A percentile compares a stretch with the other conserved stretches of the same genome.
These are phyloP conservation scores for Gossypioides kirkii DNA, from an alignment of 345 rosid species.

Conservation along the genomic window DNA sequence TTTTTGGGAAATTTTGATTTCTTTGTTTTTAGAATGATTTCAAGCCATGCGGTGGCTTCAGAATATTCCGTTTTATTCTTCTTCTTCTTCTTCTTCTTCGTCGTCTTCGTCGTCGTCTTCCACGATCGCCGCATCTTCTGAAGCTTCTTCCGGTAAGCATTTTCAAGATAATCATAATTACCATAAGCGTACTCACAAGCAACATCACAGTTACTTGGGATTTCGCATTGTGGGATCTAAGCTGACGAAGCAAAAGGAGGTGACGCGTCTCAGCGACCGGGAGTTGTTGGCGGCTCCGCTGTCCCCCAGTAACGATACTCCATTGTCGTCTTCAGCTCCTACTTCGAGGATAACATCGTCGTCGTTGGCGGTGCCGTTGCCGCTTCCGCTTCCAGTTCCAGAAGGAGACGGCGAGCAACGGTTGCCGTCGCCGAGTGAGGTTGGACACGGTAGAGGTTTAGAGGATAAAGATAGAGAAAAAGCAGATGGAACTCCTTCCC, in stretches of 20 bases:
- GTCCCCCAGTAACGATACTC: constrained; percentile 24
- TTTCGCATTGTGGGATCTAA: constrained; percentile 31
- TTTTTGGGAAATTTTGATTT: background rate
- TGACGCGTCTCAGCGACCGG: constrained; percentile 41
- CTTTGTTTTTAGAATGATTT: constrained; percentile 24
- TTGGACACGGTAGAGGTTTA: constrained; percentile 23
- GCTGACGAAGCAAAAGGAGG: constrained; percentile 53
- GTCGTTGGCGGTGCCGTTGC: constrained; percentile 48
- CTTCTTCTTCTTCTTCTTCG: constrained; percentile 23
- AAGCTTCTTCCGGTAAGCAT: constrained; percentile 16
- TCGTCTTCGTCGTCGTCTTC: background rate
- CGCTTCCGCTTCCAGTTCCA: constrained; percentile 53
- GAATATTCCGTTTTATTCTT: constrained; percentile 40
- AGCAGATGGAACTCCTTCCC: constrained; percentile 32
- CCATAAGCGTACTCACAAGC: background rate
- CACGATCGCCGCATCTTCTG: constrained; percentile 23
- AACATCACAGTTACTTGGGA: constrained; percentile 13
- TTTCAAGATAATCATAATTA: background rate
- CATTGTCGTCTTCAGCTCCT: constrained; percentile 2
- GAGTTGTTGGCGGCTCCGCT: constrained; percentile 27
- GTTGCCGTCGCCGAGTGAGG: constrained; percentile 30
- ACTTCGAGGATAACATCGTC: constrained; percentile 21
- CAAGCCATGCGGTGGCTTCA: constrained; percentile 78
- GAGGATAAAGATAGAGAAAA: constrained; percentile 37
- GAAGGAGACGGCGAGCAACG: constrained; percentile 39